phyloP scores from a whole-genome alignment of 768 basidiomycete genomes.

The Fomitopsis pulvina region DNA sequence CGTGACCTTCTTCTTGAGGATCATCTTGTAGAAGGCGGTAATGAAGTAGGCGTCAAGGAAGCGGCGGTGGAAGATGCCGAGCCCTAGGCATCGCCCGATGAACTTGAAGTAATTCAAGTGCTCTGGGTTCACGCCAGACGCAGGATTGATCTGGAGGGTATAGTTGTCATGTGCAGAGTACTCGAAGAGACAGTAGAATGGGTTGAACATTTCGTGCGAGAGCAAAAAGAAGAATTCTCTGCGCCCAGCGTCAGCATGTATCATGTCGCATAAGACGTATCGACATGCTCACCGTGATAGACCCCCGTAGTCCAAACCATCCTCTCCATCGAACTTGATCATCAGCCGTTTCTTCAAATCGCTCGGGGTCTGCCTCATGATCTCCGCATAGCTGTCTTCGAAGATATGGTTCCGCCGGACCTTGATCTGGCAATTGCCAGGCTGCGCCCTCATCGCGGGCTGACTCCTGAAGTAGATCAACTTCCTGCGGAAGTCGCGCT shows the following conservation, averaged over 20 bases:
- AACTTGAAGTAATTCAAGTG: slow-evolving; percentile 99
- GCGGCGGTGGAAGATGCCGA: slow-evolving; percentile 98
- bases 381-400: slow-evolving; percentile 98
- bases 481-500: slow-evolving; percentile 98
- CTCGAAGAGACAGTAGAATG: slow-evolving; percentile 99
- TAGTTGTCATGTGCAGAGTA: slow-evolving; percentile 99
- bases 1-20: slow-evolving; percentile 94
- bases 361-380: slow-evolving; percentile 98
- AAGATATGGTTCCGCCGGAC: slow-evolving; percentile 97
- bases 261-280: background rate
- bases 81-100: slow-evolving; percentile 90
- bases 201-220: slow-evolving; percentile 99
- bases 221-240: slow-evolving; percentile 99
- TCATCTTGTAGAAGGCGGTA: slow-evolving; percentile 99
- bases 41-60: slow-evolving; percentile 99
- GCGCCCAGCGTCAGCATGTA: slow-evolving; percentile 6
- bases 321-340: slow-evolving; percentile 99
- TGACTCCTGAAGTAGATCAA: slow-evolving; percentile 99
- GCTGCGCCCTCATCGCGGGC: slow-evolving; percentile 95
- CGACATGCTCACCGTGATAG: slow-evolving; percentile 71
- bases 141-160: slow-evolving; percentile 98
- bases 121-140: slow-evolving; percentile 96
- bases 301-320: slow-evolving; percentile 98
- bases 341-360: slow-evolving; percentile 98
- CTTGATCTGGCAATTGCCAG: slow-evolving; percentile 99